These are phyloP conservation scores for Nemophila menziesii DNA, from an alignment of 257 asterid species.

Conservation along the genomic window DNA sequence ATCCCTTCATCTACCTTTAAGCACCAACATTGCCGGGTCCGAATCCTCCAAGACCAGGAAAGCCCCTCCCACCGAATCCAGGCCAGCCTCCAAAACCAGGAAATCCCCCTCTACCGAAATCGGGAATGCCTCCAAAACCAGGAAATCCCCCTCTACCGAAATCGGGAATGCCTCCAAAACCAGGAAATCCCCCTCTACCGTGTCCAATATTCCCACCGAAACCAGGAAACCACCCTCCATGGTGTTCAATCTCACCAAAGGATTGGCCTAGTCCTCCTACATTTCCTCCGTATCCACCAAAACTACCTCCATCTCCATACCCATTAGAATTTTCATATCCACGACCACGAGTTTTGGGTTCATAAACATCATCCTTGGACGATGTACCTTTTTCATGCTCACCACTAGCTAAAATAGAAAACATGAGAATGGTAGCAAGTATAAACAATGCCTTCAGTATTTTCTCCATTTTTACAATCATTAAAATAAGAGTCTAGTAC, in stretches of 20 bases:
- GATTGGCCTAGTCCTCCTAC: no score
- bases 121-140: not conserved
- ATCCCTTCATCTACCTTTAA: not conserved
- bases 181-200: not conserved
- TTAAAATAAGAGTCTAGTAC: not conserved
- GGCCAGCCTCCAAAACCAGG: not conserved
- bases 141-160: not conserved
- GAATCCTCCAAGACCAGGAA: not conserved
- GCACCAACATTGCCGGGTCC: not conserved
- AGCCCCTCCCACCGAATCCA: not conserved
- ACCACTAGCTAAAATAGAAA: not conserved
- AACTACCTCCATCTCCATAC: not conserved
- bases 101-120: not conserved
- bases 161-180: not conserved
- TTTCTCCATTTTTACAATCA: not conserved
- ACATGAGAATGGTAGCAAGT: constrained; percentile 4
- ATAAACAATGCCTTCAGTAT: not conserved
- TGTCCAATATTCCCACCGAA: not conserved
- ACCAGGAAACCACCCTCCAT: not conserved
- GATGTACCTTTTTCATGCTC: not conserved
- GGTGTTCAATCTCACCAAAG: not conserved
- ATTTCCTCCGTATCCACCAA: not conserved
- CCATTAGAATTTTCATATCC: not conserved
- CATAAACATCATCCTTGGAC: not conserved
- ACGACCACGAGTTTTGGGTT: not conserved